Evolutionary conservation across 1,139 yeast genomes (phyloP).

Genomic region (Candida tetrigidarum): DNA sequence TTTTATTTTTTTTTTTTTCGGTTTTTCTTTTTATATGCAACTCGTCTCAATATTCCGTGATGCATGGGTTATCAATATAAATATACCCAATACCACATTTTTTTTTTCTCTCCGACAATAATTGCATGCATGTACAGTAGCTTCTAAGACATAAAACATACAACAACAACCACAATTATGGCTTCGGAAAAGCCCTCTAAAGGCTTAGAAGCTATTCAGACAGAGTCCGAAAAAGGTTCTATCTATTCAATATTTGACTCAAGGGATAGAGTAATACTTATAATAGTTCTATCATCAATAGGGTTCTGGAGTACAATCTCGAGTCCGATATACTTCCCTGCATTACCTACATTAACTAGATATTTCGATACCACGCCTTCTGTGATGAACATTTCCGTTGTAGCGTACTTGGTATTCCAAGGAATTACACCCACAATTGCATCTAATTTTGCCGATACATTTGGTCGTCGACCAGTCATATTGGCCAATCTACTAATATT

Average conservation of each 20-base stretch:
- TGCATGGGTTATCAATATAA: too few species aligned
- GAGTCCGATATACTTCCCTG: slow-evolving; percentile 47
- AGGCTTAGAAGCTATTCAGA: slow-evolving; percentile 9
- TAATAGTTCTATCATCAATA: slow-evolving; percentile 31
- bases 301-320: slow-evolving; percentile 47
- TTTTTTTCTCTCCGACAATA: too few species aligned
- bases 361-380: slow-evolving; percentile 30
- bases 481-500: slow-evolving; percentile 30
- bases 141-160: slow-evolving; percentile 57
- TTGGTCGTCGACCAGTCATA: slow-evolving; percentile 42
- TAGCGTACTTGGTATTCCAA: slow-evolving; percentile 41
- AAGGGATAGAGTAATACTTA: slow-evolving; percentile 22
- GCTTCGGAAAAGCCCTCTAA: not conserved
- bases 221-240: slow-evolving; percentile 7
- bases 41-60: too few species aligned
- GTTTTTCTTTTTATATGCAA: too few species aligned
- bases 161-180: not conserved
- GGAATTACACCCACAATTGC: slow-evolving; percentile 41
- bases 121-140: too few species aligned
- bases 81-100: slow-evolving; percentile 49
- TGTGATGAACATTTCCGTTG: slow-evolving; percentile 38
- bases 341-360: slow-evolving; percentile 36
- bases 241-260: slow-evolving; percentile 24
- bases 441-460: slow-evolving; percentile 38
- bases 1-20: too few species aligned